Base-by-base conservation (phyloP, 2,329 filamentous ascomycete genomes). In the Paraphaeosphaeria sporulosa region DNA sequence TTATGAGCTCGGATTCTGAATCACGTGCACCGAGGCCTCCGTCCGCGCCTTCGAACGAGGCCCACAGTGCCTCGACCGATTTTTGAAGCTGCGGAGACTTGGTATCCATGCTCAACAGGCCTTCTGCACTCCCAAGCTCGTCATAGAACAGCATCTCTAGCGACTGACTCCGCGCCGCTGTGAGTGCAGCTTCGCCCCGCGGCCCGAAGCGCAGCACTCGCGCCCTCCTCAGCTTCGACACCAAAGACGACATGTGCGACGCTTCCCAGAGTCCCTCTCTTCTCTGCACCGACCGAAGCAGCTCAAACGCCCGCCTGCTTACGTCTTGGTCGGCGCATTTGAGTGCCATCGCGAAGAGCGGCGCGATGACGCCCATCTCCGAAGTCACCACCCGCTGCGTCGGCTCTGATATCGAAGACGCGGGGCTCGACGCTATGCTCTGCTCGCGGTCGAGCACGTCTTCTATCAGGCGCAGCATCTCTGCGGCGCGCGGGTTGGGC, bases 281-380 rank as follows among this genome's bases (percentile, higher is more conserved):
- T 30, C 57, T 42, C 36, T 43, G 49, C 7, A 21, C 23, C 21
- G 25, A 27, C 4, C 25, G 19, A 10, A 58, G 50, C 21, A 58
- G 32, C 30, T 53, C 32, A 15, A 47, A n/a, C n/a, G 57, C 57
- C 44, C 50, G 57, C 8, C 40, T 21, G 43, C 50, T 49, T 4
- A 58, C n/a, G 4, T 38, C 38, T 21, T 52, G 44, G 47, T 60
- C 58, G 10, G 58, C 43, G 40, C 58, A 60, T 25, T 60, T 60
- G 19, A 60, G 30, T 3, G 53, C 52, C 10, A 60, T 27, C 12
- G 40, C 25, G 47, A 60, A 60, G 21, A 60, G 42, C 19, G 58
- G 58, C 32, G 58, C 58, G 4, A 60, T 47, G 10, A 60, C 52
- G 13, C 46, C 53, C 17, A 55, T 60, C 7, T 57, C 58, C 4